Evolutionary conservation across 257 asterid genomes (phyloP).

Genomic region (Pogostemon cablin): DNA sequence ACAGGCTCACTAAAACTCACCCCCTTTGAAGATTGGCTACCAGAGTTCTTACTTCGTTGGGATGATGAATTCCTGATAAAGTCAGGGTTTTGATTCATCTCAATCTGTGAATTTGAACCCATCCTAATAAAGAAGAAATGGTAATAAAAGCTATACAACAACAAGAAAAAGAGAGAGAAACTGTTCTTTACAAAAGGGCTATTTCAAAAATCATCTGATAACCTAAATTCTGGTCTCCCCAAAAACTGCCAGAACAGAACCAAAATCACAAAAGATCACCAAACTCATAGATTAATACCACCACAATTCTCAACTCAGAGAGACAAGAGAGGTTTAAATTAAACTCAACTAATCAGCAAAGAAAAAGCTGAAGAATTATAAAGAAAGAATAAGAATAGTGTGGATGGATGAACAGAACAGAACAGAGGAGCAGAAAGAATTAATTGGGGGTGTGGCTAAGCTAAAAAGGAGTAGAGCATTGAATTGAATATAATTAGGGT

Average conservation of each 20-base stretch:
- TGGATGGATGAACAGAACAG: conserved; percentile 19
- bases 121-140: conserved; percentile 37
- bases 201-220: conserved; percentile 31
- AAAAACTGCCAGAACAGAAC: conserved; percentile 2
- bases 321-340: conserved; percentile 24
- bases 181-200: conserved; percentile 43
- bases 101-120: conserved; percentile 56
- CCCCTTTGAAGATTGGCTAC: conserved; percentile 66
- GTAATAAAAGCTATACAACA: conserved; percentile 41
- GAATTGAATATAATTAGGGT: conserved; percentile 17
- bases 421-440: conserved; percentile 29
- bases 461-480: conserved; percentile 34
- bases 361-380: conserved; percentile 6
- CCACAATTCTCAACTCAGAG: conserved; percentile 15
- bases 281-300: conserved; percentile 1
- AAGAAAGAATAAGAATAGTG: conserved; percentile 16
- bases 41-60: conserved; percentile 50
- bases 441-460: conserved; percentile 28
- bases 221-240: conserved; percentile 27
- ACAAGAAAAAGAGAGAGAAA: conserved; percentile 42
- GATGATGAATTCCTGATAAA: conserved; percentile 53
- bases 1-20: conserved; percentile 59
- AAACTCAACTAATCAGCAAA: not conserved
- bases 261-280: conserved; percentile 11
- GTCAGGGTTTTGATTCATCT: conserved; percentile 46